Percentiles rank a stretch among this genome's conserved stretches.
Evolutionary conservation across 129 eudicot genomes (phyloP).

Genomic region (Cynara cardunculus): DNA sequence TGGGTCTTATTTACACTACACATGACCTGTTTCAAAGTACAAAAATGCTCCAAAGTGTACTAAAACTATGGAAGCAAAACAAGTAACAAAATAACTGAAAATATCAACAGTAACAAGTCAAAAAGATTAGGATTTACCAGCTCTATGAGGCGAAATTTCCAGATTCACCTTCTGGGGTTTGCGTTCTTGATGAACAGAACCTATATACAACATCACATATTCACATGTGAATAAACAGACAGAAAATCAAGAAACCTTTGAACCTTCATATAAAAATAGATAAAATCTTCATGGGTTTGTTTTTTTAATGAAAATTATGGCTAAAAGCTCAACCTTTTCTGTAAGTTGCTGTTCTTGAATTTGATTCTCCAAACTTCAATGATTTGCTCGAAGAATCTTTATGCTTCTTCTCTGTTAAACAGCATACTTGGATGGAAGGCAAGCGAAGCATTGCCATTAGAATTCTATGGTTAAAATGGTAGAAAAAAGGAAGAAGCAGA

Average conservation of each 20-base stretch:
- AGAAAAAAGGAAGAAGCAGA: background rate
- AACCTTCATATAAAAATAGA: background rate
- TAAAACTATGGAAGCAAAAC: background rate
- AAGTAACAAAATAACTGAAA: background rate
- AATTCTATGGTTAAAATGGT: background rate
- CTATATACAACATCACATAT: constrained; percentile 19
- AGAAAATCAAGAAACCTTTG: background rate
- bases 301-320: background rate
- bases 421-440: constrained; percentile 22
- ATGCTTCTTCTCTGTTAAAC: constrained; percentile 19
- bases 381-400: constrained; percentile 18
- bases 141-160: constrained; percentile 94
- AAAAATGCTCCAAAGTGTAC: background rate
- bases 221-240: constrained; percentile 3
- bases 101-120: background rate
- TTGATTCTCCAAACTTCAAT: constrained; percentile 20
- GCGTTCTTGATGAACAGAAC: constrained; percentile 31
- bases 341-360: constrained; percentile 22
- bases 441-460: constrained; percentile 17
- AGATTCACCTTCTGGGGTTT: constrained; percentile 57
- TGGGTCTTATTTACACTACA: background rate
- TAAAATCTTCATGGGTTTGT: background rate
- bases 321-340: constrained; percentile 22
- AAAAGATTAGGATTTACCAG: constrained; percentile 45
- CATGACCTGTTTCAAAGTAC: background rate